These are phyloP conservation scores for Colletotrichum sidae DNA, from an alignment of 2,329 filamentous ascomycete genomes.

Conservation along the genomic window DNA sequence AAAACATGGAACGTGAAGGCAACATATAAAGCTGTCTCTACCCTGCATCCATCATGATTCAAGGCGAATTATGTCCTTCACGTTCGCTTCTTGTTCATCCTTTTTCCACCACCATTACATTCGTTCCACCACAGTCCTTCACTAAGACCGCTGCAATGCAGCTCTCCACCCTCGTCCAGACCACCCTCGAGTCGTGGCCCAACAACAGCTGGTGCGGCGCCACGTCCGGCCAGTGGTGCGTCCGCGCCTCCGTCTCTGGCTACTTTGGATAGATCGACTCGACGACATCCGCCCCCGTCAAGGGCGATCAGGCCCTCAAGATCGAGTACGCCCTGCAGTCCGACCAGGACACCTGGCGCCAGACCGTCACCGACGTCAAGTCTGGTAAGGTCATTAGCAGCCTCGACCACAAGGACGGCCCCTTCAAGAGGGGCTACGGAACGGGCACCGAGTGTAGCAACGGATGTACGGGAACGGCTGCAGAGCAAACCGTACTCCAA, in stretches of 20 bases:
- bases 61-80: background rate
- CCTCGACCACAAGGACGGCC: slow-evolving; percentile 49
- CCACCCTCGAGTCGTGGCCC: slow-evolving; percentile 54
- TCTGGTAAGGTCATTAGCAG: slow-evolving; percentile 48
- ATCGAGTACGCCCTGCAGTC: slow-evolving; percentile 42
- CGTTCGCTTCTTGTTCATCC: slow-evolving; percentile 18
- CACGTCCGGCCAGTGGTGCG: slow-evolving; percentile 50
- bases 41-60: background rate
- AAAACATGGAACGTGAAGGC: background rate
- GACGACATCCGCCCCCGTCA: slow-evolving; percentile 21
- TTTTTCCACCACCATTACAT: slow-evolving; percentile 12
- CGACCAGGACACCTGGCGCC: slow-evolving; percentile 41
- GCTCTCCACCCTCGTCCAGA: slow-evolving; percentile 46
- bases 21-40: slow-evolving; percentile 9
- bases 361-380: slow-evolving; percentile 49
- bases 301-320: slow-evolving; percentile 16
- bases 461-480: slow-evolving; percentile 51
- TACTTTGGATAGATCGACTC: slow-evolving; percentile 50
- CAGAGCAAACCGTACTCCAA: slow-evolving; percentile 51
- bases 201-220: slow-evolving; percentile 56
- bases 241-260: slow-evolving; percentile 48
- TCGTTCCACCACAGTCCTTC: slow-evolving; percentile 9
- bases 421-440: slow-evolving; percentile 51
- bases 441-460: slow-evolving; percentile 55
- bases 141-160: slow-evolving; percentile 16